phyloP scores from a whole-genome alignment of 2,329 filamentous ascomycete genomes.

The Claviceps monticola region DNA sequence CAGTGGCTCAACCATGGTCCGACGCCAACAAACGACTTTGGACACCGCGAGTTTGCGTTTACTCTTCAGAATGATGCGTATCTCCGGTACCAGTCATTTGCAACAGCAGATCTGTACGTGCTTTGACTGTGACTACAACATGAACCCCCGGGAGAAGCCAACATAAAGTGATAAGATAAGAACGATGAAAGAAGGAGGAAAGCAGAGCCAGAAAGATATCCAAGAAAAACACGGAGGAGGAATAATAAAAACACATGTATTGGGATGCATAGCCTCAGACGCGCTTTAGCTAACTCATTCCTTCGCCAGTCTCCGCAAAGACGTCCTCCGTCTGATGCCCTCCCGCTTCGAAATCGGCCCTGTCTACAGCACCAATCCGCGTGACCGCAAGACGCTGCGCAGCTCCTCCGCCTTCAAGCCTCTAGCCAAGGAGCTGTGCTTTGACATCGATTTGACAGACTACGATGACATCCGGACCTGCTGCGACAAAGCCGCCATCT shows the following conservation, averaged over 20 bases:
- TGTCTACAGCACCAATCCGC: conserved; percentile 88
- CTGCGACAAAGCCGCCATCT: conserved; percentile 88
- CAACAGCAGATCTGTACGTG: conserved; percentile 37
- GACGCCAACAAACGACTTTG: conserved; percentile 74
- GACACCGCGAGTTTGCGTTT: conserved; percentile 89
- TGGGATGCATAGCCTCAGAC: too few species aligned
- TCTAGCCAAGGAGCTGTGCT: conserved; percentile 84
- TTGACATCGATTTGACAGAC: conserved; percentile 98
- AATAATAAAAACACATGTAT: too few species aligned
- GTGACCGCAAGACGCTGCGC: conserved; percentile 77
- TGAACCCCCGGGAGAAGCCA: neutral
- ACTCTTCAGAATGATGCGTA: conserved; percentile 88
- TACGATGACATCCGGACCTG: conserved; percentile 96
- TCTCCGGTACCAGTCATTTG: conserved; percentile 70
- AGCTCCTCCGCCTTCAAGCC: conserved; percentile 75
- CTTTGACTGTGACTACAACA: too few species aligned
- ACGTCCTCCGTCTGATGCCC: conserved; percentile 76
- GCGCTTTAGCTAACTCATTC: too few species aligned
- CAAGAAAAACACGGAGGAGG: too few species aligned
- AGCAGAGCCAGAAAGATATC: neutral
- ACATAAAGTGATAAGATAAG: neutral
- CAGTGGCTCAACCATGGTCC: conserved; percentile 96
- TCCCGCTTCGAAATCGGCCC: conserved; percentile 96
- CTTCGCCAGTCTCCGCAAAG: conserved; percentile 59
- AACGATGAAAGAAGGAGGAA: neutral